Evolutionary conservation across 2,329 filamentous ascomycete genomes (phyloP).

Genomic region (Immersiporthe knoxdaviesiana): DNA sequence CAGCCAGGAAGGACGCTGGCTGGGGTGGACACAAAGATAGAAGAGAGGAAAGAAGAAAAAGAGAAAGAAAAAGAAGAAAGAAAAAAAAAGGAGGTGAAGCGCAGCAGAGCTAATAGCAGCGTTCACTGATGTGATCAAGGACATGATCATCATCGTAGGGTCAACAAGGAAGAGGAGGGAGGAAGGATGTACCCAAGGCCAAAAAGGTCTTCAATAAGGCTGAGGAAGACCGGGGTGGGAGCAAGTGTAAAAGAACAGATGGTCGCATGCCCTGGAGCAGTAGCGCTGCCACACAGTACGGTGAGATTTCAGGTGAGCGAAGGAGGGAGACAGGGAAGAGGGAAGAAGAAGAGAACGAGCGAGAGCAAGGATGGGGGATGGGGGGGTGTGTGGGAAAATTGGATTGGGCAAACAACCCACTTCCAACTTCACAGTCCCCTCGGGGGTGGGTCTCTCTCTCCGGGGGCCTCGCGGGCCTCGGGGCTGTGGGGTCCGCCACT

Average conservation of each 20-base stretch:
- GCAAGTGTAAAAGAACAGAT: neutral
- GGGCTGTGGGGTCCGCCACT: neutral
- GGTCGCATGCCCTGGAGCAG: neutral
- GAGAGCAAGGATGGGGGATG: no score
- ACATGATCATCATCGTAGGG: neutral
- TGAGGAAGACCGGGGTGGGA: neutral
- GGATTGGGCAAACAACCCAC: neutral
- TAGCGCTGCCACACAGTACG: neutral
- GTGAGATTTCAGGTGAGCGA: neutral
- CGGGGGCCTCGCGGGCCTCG: neutral
- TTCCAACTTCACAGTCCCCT: neutral
- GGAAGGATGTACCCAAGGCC: neutral
- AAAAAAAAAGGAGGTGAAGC: neutral
- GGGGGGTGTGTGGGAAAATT: neutral
- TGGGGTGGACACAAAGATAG: no score
- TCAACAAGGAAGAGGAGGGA: neutral
- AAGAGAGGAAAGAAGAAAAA: neutral
- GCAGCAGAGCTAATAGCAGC: slow-evolving; percentile 3
- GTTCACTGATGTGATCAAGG: neutral
- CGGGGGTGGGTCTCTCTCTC: neutral
- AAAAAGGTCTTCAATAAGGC: neutral
- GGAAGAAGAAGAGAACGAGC: neutral
- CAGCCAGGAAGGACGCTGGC: neutral
- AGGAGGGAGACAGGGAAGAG: neutral
- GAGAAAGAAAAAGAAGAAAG: neutral